phyloP scores from a whole-genome alignment of 108 stramenopile species.

The Pseudonitzschia multistriata region DNA sequence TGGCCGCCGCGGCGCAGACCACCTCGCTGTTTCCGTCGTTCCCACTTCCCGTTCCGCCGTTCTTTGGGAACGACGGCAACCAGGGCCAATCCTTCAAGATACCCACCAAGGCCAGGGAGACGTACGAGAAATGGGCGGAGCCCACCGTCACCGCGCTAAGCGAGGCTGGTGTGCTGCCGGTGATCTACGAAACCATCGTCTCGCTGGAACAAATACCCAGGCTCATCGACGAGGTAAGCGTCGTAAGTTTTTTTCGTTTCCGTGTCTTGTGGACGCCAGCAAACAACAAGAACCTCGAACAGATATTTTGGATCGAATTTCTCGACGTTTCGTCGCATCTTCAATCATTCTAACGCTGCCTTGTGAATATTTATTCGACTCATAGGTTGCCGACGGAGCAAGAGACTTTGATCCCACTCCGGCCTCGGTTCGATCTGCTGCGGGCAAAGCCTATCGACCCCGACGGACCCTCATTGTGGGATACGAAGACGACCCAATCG shows the following conservation, averaged over 20 bases:
- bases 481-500: slow-evolving; percentile 84
- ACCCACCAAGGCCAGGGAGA: slow-evolving; percentile 52
- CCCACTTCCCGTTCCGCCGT: slow-evolving; percentile 5
- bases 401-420: slow-evolving; percentile 89
- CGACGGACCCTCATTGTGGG: slow-evolving; percentile 81
- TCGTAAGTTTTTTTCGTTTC: slow-evolving; percentile 13
- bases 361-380: too few species aligned
- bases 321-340: neutral
- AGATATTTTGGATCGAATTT: too few species aligned
- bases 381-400: slow-evolving; percentile 68
- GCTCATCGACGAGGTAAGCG: slow-evolving; percentile 75
- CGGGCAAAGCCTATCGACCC: slow-evolving; percentile 84
- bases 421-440: slow-evolving; percentile 57
- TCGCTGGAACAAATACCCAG: slow-evolving; percentile 89
- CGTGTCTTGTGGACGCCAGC: neutral
- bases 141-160: slow-evolving; percentile 49
- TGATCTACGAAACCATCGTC: slow-evolving; percentile 68
- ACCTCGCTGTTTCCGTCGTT: neutral
- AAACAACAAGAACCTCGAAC: too few species aligned
- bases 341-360: neutral
- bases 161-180: slow-evolving; percentile 56
- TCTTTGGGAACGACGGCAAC: neutral
- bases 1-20: neutral
- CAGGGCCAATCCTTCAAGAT: slow-evolving; percentile 31
- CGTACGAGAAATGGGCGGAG: slow-evolving; percentile 39